Base-by-base conservation (phyloP, 2,329 filamentous ascomycete species). In the Beauveria medogensis region DNA sequence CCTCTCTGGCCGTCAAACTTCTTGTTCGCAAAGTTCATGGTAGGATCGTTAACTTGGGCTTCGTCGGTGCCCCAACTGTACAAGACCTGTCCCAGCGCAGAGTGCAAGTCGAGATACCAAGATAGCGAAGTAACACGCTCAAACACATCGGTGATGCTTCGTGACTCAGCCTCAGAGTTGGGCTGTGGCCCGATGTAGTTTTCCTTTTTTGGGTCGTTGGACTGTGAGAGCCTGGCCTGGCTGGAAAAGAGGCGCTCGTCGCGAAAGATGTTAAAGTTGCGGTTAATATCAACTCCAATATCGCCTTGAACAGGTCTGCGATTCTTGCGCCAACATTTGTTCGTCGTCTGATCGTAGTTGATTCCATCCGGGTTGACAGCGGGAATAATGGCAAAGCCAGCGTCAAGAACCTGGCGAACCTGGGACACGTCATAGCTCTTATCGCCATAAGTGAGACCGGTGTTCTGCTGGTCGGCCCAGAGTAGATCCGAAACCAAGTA, bases 71-170 rank as follows among this genome's bases (percentile, higher is more conserved):
- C 82, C 82, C 82, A 85, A 61, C 74, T 76, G 70, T 84, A 84
- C 16, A 85, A 70, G 20, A 86, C 72, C 41, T 78, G 61, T 2
- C 79, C 80, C 0, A 76, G 74, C 22, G 75, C 80, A 1, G 81
- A 83, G 73, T 85, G 83, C 51, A 85, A 73, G 64, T 85, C 82
- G 63, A 84, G 71, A 68, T 82, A 83, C 81, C 82, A 85, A 37
- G 78, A 74, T 52, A 85, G 70, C 53, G 77, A 76, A 50, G 72
- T 70, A 69, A 78, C 80, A 22, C 74, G 72, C 64, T 81, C 77
- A 67, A 84, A 73, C 8, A 82, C 69, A 71, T 78, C 83, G 61
- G 77, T 78, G 63, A 84, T 75, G 67, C 77, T 82, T 69, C 79
- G 73, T 2, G 81, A 80, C 71, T 85, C 83, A 0, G 82, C 73